phyloP scores from a whole-genome alignment of 805 yeast species.

The Diddensiella santjacobensis region DNA sequence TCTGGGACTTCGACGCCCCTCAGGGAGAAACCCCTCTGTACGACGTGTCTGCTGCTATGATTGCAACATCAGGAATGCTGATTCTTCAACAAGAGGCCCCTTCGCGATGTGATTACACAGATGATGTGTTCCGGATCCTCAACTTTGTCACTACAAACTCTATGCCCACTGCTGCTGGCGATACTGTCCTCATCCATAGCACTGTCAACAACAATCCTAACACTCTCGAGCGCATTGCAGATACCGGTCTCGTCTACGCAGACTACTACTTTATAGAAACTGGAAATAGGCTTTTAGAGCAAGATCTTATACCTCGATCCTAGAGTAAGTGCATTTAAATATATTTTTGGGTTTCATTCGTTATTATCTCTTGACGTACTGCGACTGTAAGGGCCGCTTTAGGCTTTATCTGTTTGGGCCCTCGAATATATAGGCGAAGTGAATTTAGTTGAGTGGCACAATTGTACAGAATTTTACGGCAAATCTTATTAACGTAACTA shows the following conservation, averaged over 20 bases:
- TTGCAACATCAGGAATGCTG: constrained; percentile 29
- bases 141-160: constrained; percentile 18
- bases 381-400: too few relatives aligned
- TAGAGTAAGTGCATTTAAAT: too few relatives aligned
- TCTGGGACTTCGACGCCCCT: constrained; percentile 34
- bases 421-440: too few relatives aligned
- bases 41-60: constrained; percentile 31
- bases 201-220: constrained; percentile 30
- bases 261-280: constrained; percentile 31
- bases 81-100: constrained; percentile 21
- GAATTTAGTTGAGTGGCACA: too few relatives aligned
- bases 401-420: too few relatives aligned
- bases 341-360: too few relatives aligned
- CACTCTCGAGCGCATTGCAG: constrained; percentile 19
- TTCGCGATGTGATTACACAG: constrained; percentile 18
- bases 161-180: constrained; percentile 24
- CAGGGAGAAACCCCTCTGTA: constrained; percentile 16
- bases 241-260: constrained; percentile 32
- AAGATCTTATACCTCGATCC: neutral
- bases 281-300: constrained; percentile 25
- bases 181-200: constrained; percentile 26
- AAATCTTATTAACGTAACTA: too few relatives aligned
- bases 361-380: too few relatives aligned
- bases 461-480: too few relatives aligned
- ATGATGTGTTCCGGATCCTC: constrained; percentile 21